These are phyloP conservation scores for Lunularia cruciata DNA, from an alignment of 225 moss, liverwort and hornwort genomes.

Conservation along the genomic window DNA sequence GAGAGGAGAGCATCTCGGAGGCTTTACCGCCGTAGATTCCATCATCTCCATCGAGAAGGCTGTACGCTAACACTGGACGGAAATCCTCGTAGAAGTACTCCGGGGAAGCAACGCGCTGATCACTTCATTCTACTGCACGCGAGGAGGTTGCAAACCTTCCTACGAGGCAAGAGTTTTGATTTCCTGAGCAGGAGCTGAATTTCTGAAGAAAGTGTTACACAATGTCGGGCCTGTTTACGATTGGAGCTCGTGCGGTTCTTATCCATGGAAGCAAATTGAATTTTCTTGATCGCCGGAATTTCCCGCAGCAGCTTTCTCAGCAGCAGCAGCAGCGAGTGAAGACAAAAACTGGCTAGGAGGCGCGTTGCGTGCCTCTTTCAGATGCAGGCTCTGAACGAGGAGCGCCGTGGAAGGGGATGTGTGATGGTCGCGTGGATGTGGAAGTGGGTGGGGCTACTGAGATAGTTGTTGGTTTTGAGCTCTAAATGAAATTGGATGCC, in stretches of 20 bases:
- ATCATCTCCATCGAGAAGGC: neutral
- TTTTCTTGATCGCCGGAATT: conserved; percentile 22
- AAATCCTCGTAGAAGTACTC: neutral
- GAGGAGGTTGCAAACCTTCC: no score
- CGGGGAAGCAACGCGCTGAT: neutral
- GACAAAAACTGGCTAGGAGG: conserved; percentile 6
- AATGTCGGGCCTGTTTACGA: conserved; percentile 23
- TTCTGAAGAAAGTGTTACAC: no score
- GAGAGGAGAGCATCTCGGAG: conserved; percentile 1
- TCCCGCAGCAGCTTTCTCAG: conserved; percentile 13
- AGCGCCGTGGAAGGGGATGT: neutral
- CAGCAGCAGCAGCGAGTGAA: conserved; percentile 22
- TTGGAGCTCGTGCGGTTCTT: conserved; percentile 21
- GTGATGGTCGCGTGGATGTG: neutral
- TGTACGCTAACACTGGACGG: no score
- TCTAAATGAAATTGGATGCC: no score
- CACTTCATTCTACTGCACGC: no score
- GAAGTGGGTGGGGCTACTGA: no score
- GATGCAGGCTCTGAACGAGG: conserved; percentile 1
- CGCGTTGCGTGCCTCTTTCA: neutral
- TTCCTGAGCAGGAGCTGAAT: neutral
- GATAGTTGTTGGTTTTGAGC: no score
- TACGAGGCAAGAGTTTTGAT: no score
- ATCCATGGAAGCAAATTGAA: conserved; percentile 25
- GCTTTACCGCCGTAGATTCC: neutral